Evolutionary conservation across 2,329 filamentous ascomycete species (phyloP).

Genomic region (Fusarium agapanthi): DNA sequence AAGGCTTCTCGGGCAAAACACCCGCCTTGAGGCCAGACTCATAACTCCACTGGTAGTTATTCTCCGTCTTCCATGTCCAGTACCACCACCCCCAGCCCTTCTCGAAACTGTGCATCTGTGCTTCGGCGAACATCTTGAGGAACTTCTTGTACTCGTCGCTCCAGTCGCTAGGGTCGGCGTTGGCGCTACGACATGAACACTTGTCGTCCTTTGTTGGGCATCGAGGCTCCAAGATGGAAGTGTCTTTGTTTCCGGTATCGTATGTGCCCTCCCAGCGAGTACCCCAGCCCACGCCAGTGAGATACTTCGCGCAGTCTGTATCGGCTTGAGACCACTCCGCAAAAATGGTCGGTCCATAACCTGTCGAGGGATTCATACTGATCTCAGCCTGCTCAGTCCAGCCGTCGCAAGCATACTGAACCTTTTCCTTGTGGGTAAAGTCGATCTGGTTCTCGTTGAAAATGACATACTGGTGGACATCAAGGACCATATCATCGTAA

Average conservation of each 20-base stretch:
- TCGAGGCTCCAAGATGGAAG: conserved; percentile 71
- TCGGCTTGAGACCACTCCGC: conserved; percentile 98
- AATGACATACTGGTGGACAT: conserved; percentile 98
- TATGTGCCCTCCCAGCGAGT: conserved; percentile 93
- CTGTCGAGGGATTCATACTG: conserved; percentile 76
- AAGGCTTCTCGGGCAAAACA: conserved; percentile 80
- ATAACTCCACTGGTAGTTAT: conserved; percentile 90
- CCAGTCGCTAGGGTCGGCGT: conserved; percentile 75
- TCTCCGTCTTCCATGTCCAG: conserved; percentile 97
- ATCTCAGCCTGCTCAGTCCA: conserved; percentile 83
- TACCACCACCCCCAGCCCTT: conserved; percentile 98
- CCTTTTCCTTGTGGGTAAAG: conserved; percentile 82
- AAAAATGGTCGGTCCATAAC: conserved; percentile 92
- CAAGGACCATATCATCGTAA: conserved; percentile 80
- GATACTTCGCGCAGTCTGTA: conserved; percentile 86
- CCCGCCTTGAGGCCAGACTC: conserved; percentile 79
- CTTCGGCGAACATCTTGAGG: conserved; percentile 88
- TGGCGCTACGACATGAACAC: conserved; percentile 81
- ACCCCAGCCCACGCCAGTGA: conserved; percentile 90
- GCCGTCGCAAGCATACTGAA: conserved; percentile 85
- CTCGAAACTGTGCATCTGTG: conserved; percentile 95
- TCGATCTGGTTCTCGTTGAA: conserved; percentile 92
- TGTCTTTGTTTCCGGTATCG: conserved; percentile 69
- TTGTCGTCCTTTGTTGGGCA: conserved; percentile 73
- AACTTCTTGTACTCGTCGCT: conserved; percentile 82